Evolutionary conservation across 176 grass and related monocot genomes (phyloP), one percentile per base, ranked within the genome.

Genomic region (Musa troglodytarum): DNA sequence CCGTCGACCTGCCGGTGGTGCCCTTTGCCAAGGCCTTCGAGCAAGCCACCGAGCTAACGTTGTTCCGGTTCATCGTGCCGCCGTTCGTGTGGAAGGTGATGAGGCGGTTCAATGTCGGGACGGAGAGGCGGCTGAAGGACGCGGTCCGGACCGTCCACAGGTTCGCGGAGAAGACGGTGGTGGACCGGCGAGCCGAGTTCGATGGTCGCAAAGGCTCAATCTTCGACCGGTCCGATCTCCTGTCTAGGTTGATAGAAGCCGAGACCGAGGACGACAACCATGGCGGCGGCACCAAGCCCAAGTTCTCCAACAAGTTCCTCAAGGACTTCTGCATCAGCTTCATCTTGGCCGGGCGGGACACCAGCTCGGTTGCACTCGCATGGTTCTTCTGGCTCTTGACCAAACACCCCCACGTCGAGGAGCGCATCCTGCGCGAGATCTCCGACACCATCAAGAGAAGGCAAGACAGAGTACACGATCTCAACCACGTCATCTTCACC

Each of bases 321-420:
- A 85, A 89, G 3, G 93, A 97, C 86, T 88, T 97, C 80, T 97
- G 93, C 77, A 85, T 92, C 85, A 93, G 93, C 82, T 92, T 97
- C 83, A 97, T 97, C 72, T 85, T 97, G 15, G 93, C 93, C 2
- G 93, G 93, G 1, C 93, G 93, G 10, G 93, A 97, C 83, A 97
- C 93, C 49, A 92, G 89, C 85, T 97, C 93, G 68, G 90, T 97
- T 3, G 93, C 79, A 13, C 87, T 97, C 9, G 29, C 80, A 3
- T 97, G 93, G 93, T 97, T 97, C 87, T 97, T 97, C 82, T 92
- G 90, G 90, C 85, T 97, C 63, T 85, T 97, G 50, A 62, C 82
- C 15, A 17, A 26, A 0, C 85, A 90, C 77, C 93, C 70, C 1
- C 66, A 80, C 58, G 86, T 88, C 19, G 87, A 97, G 83, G 43